Evolutionary conservation across 2,329 filamentous ascomycete genomes (phyloP), one percentile per base, ranked within the genome.

Genomic region (Ophiostoma pallidulum): DNA sequence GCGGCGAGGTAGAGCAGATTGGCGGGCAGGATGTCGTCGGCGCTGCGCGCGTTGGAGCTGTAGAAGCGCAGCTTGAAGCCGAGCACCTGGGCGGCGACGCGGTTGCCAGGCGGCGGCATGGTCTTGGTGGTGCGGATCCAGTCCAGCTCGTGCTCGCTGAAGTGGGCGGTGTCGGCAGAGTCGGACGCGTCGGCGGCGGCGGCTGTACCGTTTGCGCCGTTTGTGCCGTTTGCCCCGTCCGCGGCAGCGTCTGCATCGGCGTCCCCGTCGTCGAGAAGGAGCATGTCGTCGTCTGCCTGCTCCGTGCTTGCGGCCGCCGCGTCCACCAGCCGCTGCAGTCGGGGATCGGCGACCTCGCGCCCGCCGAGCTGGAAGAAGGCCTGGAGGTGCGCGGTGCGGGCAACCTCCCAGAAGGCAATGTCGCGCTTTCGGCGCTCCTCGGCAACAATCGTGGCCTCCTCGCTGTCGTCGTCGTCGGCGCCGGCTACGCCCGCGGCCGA

Each of bases 31-130:
- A 82, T 74, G 58, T 97, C 92, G 46, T 81, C 75, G 51, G 86
- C 80, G 48, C 42, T 45, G 32, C 91, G 79, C 31, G 84, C 81
- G 24, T 82, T 72, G 0, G 88, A 94, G 35, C 87, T 85, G 61
- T 98, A 98, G 64, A 95, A 98, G 13, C 87, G 86, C 43, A 98
- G 76, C 66, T 98, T 98, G 74, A 98, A 98, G 4, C 92, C 92
- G 13, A 98, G 80, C 4, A 98, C 75, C 62, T 97, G 92, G 26
- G 94, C 94, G 1, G 92, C 92, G 50, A 94, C 87, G 37, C 84
- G 80, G 62, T 96, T 98, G 26, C 94, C 92, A 26, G 77, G 73
- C 1, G 90, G 88, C 4, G 90, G 90, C 4, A 92, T 67, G 0
- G 86, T 94, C 48, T 82, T 83, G 3, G 91, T 96, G 50, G 78